A percentile compares a stretch with the other conserved stretches of the same genome.
phyloP scores from a whole-genome alignment of 2,329 filamentous ascomycete genomes.

The Aspergillus viridinutans region DNA sequence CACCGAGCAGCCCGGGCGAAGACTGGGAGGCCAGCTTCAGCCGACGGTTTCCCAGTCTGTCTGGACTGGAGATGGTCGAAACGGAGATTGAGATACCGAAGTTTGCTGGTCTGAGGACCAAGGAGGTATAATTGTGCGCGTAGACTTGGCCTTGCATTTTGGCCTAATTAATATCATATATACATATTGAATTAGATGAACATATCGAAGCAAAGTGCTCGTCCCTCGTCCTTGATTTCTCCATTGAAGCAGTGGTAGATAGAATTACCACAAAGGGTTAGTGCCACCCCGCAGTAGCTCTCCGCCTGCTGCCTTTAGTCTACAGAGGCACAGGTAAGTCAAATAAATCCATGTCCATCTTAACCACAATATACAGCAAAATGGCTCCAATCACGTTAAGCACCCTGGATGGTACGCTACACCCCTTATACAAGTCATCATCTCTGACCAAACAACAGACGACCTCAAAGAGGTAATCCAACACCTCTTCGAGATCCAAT shows the following conservation, averaged over 20 bases:
- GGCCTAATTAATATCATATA: constrained; percentile 6
- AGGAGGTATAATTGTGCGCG: constrained; percentile 35
- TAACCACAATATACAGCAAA: background rate
- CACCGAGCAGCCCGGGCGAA: constrained; percentile 43
- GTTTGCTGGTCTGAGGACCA: constrained; percentile 35
- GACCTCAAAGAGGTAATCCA: constrained; percentile 60
- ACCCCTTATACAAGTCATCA: fast-evolving
- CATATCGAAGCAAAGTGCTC: background rate
- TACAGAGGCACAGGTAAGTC: background rate
- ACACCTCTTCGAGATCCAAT: constrained; percentile 59
- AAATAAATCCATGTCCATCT: background rate
- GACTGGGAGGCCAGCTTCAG: constrained; percentile 69
- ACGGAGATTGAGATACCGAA: constrained; percentile 51
- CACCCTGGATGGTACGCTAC: constrained; percentile 31
- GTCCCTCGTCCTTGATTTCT: too few species aligned
- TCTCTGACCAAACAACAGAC: constrained; percentile 26
- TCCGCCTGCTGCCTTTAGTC: background rate
- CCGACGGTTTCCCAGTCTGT: constrained; percentile 80
- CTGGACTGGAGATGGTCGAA: constrained; percentile 84
- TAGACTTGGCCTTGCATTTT: constrained; percentile 1
- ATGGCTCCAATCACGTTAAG: constrained; percentile 36
- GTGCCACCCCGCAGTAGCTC: background rate
- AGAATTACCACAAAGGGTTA: constrained; percentile 9
- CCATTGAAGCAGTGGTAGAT: background rate
- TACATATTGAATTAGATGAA: background rate